phyloP scores from a whole-genome alignment of 352 stramenopile species.

The Halophytophthora batemanensis region DNA sequence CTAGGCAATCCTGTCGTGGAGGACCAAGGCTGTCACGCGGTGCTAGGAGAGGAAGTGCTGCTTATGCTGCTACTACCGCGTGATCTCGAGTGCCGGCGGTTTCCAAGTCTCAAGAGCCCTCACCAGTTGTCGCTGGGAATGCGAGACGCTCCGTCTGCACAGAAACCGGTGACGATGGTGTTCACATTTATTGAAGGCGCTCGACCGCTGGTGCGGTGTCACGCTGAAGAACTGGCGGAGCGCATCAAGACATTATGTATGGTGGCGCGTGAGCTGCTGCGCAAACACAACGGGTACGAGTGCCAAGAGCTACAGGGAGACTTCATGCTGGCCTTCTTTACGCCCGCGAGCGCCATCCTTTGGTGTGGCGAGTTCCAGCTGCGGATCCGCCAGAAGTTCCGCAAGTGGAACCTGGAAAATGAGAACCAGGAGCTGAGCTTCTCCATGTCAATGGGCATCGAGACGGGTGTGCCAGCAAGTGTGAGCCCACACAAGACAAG shows the following conservation, averaged over 20 bases:
- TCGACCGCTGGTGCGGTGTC: conserved; percentile 71
- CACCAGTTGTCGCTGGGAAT: conserved; percentile 74
- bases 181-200: conserved; percentile 89
- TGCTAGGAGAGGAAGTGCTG: conserved; percentile 71
- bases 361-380: conserved; percentile 87
- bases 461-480: conserved; percentile 77
- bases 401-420: conserved; percentile 69
- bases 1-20: conserved; percentile 86
- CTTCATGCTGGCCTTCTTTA: conserved; percentile 89
- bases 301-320: conserved; percentile 87
- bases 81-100: conserved; percentile 72
- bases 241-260: conserved; percentile 84
- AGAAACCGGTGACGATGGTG: conserved; percentile 83
- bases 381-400: conserved; percentile 72
- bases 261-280: conserved; percentile 65
- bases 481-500: conserved; percentile 88
- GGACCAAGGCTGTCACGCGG: conserved; percentile 72
- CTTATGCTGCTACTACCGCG: conserved; percentile 79
- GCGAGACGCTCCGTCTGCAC: conserved; percentile 75
- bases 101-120: conserved; percentile 69
- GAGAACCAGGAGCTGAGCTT: conserved; percentile 82
- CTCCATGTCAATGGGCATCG: conserved; percentile 86
- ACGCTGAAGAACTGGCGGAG: conserved; percentile 80
- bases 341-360: conserved; percentile 71
- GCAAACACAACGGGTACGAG: conserved; percentile 86